phyloP scores from a whole-genome alignment of 2,329 filamentous ascomycete species.

The Alternaria sp. region DNA sequence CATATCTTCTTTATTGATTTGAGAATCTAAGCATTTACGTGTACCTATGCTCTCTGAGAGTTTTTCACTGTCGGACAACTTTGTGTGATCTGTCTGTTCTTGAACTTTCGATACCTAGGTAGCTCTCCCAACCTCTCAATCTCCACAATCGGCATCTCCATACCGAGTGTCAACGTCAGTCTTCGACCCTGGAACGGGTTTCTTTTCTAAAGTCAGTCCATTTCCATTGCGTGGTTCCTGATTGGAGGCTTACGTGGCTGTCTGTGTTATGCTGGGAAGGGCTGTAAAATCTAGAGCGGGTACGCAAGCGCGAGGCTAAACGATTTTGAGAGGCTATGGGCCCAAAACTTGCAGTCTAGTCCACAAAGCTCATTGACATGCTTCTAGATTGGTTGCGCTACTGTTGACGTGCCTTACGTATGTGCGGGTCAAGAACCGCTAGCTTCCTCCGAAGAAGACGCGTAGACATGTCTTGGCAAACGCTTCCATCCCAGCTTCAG shows the following conservation, averaged over 20 bases:
- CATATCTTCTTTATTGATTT: not conserved
- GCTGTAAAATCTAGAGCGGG: not conserved
- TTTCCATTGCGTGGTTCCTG: not conserved
- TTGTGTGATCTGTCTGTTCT: not conserved
- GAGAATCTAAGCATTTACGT: not conserved
- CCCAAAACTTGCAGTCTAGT: not conserved
- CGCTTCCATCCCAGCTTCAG: not conserved
- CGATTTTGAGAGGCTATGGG: not conserved
- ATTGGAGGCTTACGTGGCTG: not conserved
- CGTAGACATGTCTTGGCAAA: not conserved
- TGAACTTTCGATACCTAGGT: not conserved
- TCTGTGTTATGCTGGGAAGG: not conserved
- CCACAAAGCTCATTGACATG: not conserved
- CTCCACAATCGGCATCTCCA: not conserved
- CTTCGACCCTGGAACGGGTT: not conserved
- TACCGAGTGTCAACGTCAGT: not conserved
- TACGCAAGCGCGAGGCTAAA: not conserved
- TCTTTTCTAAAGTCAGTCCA: not conserved
- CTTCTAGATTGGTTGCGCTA: not conserved
- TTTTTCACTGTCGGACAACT: not conserved
- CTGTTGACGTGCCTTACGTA: not conserved
- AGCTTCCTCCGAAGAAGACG: not conserved
- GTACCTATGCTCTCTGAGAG: not conserved
- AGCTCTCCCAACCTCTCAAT: not conserved
- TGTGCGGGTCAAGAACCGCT: not conserved